These are phyloP conservation scores for Lycium ferocissimum DNA, from an alignment of 257 asterid species.

Conservation along the genomic window DNA sequence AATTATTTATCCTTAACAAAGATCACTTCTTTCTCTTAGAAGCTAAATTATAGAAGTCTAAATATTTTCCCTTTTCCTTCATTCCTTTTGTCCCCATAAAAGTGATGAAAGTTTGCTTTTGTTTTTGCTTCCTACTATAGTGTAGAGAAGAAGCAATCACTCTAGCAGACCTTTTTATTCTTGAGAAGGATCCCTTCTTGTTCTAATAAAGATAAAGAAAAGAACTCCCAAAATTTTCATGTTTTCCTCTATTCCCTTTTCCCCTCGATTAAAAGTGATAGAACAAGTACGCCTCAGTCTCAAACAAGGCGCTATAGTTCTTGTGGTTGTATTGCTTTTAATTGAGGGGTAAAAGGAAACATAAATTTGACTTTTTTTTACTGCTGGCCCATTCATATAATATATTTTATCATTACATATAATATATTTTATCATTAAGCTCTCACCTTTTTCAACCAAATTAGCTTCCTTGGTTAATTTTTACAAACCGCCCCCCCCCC, in stretches of 20 bases:
- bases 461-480: background rate
- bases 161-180: background rate
- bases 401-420: background rate
- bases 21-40: background rate
- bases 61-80: background rate
- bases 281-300: background rate
- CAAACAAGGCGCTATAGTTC: background rate
- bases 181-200: background rate
- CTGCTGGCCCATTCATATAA: background rate
- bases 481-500: background rate
- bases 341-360: background rate
- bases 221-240: background rate
- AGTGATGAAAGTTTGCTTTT: slow-evolving; percentile 2
- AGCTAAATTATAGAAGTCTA: background rate
- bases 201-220: background rate
- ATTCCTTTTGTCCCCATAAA: background rate
- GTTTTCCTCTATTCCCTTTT: background rate
- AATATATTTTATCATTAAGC: background rate
- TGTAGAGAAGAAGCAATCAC: background rate
- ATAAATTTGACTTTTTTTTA: background rate
- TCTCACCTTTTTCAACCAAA: slow-evolving; percentile 15
- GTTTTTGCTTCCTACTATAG: slow-evolving; percentile 10
- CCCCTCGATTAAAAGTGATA: background rate
- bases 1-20: background rate
- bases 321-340: background rate